Percentiles rank a stretch among this genome's conserved stretches.
Evolutionary conservation across 2,329 filamentous ascomycete species (phyloP).

Genomic region (Ploettnerulaceae sp.): DNA sequence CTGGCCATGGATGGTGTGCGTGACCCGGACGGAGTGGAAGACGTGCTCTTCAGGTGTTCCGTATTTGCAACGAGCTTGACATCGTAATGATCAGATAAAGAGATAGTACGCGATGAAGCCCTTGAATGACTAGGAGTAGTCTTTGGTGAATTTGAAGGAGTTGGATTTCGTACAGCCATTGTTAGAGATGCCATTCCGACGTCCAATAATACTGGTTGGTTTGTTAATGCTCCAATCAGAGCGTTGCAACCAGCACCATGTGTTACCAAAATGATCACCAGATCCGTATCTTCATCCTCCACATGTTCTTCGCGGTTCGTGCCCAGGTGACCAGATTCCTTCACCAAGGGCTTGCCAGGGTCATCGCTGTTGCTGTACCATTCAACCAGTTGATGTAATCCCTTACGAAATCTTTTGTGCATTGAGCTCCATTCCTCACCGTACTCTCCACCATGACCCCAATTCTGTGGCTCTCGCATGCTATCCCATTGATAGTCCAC

Average conservation of each 20-base stretch:
- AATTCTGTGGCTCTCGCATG: slow-evolving; percentile 69
- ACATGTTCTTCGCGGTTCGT: slow-evolving; percentile 37
- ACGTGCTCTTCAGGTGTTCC: slow-evolving; percentile 58
- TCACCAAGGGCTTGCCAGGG: slow-evolving; percentile 48
- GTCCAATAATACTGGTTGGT: slow-evolving; percentile 86
- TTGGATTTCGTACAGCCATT: slow-evolving; percentile 65
- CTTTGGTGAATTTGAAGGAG: slow-evolving; percentile 20
- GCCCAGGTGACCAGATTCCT: slow-evolving; percentile 36
- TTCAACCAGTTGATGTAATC: slow-evolving; percentile 70
- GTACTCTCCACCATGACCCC: slow-evolving; percentile 82
- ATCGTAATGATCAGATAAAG: slow-evolving; percentile 62
- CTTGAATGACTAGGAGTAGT: slow-evolving; percentile 34
- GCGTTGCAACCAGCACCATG: slow-evolving; percentile 97
- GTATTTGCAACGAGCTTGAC: slow-evolving; percentile 69
- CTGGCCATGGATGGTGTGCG: slow-evolving; percentile 32
- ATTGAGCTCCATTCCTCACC: slow-evolving; percentile 95
- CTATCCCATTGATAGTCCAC: slow-evolving; percentile 98
- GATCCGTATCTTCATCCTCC: slow-evolving; percentile 62
- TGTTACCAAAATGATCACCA: slow-evolving; percentile 82
- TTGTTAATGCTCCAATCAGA: slow-evolving; percentile 83
- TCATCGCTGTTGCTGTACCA: slow-evolving; percentile 68
- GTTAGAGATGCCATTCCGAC: slow-evolving; percentile 87
- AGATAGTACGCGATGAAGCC: slow-evolving; percentile 35
- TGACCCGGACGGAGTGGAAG: slow-evolving; percentile 36
- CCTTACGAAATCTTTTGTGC: slow-evolving; percentile 83